Base-by-base conservation (phyloP, 2,329 filamentous ascomycete genomes). In the Xenoacremonium recifei region DNA sequence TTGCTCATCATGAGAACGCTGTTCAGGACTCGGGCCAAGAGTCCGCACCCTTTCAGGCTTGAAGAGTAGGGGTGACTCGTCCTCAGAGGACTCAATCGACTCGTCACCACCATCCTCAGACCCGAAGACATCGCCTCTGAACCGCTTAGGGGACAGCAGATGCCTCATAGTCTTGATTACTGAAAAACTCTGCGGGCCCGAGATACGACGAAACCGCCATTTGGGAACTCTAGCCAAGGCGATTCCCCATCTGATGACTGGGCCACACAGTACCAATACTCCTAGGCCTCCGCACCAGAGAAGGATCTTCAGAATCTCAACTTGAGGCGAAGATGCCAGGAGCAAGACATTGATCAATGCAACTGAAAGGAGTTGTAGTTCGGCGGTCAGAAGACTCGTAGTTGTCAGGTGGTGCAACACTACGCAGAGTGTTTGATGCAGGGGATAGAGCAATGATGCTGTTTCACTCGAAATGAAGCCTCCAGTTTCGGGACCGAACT, bases 341-440 rank as follows among this genome's bases (percentile, higher is more conserved):
- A 96, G 63, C 1, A 95, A 70, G 12, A 96, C 69, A 57, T 95
- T 89, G 57, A 96, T 85, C 12, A 99, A 73, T 2, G 83, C 82
- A 29, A 87, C 80, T 1, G 92, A 92, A 13, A 97, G 77, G 9
- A 99, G 74, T 56, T 96, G 89, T 31, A 96, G 75, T 64, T 99
- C 93, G 5, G 93, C 84, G 2, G 86, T 79, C 38, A 97, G 74
- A 31, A 97, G 76, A 64, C 91, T 96, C 2, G 90, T 95, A 0
- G 89, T 92, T 2, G 91, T 92, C 48, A 97, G 76, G 60, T 87
- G 84, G 55, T 88, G 82, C 42, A 97, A 64, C 21, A 87, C 80
- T 21, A 77, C 73, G 59, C 88, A 82, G 18, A 96, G 70, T 21
- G 82, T 82, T 64, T 88, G 85, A 58, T 96, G 91, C 33, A 97